Evolutionary conservation across 768 basidiomycete species (phyloP).

Genomic region (Auricularia sp.): DNA sequence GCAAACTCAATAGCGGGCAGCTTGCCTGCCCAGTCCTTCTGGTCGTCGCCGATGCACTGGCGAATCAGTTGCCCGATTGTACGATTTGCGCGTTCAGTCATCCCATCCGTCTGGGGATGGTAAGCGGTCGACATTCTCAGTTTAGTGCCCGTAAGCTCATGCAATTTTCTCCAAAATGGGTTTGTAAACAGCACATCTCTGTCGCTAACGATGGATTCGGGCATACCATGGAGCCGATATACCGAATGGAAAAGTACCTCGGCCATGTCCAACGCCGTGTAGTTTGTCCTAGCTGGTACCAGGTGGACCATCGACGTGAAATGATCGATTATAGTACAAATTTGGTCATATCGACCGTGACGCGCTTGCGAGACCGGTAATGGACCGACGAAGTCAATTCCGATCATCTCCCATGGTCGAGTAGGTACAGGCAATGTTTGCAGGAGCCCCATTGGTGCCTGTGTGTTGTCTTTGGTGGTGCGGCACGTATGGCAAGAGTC

Average conservation of each 20-base stretch:
- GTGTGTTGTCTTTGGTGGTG: constrained; percentile 12
- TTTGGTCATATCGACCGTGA: constrained; percentile 14
- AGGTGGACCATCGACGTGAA: constrained; percentile 18
- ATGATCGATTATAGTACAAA: constrained; percentile 17
- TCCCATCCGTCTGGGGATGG: constrained; percentile 29
- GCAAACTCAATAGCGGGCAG: constrained; percentile 29
- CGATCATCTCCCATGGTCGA: constrained; percentile 18
- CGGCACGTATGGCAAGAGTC: constrained; percentile 15
- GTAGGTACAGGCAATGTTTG: constrained; percentile 14
- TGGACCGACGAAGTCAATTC: constrained; percentile 19
- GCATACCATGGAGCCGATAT: constrained; percentile 27
- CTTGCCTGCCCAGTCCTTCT: constrained; percentile 20
- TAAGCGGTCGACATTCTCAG: constrained; percentile 25
- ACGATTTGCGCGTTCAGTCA: constrained; percentile 15
- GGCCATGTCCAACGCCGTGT: constrained; percentile 24
- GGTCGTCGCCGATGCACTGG: constrained; percentile 7
- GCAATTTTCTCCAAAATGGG: constrained; percentile 20
- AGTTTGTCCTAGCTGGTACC: constrained; percentile 19
- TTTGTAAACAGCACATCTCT: constrained; percentile 24
- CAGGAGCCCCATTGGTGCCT: constrained; percentile 17
- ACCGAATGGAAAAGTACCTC: constrained; percentile 26
- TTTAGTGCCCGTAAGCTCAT: constrained; percentile 16
- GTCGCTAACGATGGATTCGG: constrained; percentile 20
- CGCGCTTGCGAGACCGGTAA: constrained; percentile 15
- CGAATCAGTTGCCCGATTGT: neutral